A percentile compares a stretch with the other conserved stretches of the same genome.
Conservation (phyloP, 108 stramenopile genomes). For the Tribonema minus region DNA sequence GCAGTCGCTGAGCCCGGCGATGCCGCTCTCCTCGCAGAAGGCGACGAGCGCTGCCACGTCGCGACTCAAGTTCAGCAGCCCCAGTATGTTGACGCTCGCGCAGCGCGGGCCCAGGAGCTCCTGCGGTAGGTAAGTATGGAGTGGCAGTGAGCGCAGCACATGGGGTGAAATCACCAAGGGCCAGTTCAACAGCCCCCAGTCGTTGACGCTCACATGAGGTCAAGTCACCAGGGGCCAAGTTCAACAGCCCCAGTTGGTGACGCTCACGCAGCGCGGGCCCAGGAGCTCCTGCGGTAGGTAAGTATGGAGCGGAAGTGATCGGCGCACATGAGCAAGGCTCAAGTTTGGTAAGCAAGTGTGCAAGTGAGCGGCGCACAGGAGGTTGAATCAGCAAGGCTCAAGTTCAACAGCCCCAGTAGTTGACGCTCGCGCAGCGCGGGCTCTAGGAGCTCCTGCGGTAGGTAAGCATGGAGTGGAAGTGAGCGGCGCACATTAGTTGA, state of each 20-base stretch:
- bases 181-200: too few relatives aligned
- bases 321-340: too few relatives aligned
- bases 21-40: constrained; percentile 45
- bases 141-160: too few relatives aligned
- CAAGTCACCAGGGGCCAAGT: too few relatives aligned
- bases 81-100: constrained; percentile 24
- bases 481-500: too few relatives aligned
- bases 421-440: constrained; percentile 1
- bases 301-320: too few relatives aligned
- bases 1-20: constrained; percentile 24
- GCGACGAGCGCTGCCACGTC: constrained; percentile 30
- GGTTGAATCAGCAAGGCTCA: too few relatives aligned
- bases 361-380: too few relatives aligned
- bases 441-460: background rate
- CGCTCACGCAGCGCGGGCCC: background rate
- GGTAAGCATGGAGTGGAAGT: too few relatives aligned
- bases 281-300: background rate
- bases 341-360: too few relatives aligned
- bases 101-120: background rate
- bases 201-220: too few relatives aligned
- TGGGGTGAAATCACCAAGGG: too few relatives aligned
- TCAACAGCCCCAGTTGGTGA: constrained; percentile 30
- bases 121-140: background rate
- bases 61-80: constrained; percentile 25
- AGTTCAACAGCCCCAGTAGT: constrained; percentile 29